A percentile compares a stretch with the other conserved stretches of the same genome.
Evolutionary conservation across 495 filamentous ascomycete species (phyloP).

Genomic region (Neurospora discreta): DNA sequence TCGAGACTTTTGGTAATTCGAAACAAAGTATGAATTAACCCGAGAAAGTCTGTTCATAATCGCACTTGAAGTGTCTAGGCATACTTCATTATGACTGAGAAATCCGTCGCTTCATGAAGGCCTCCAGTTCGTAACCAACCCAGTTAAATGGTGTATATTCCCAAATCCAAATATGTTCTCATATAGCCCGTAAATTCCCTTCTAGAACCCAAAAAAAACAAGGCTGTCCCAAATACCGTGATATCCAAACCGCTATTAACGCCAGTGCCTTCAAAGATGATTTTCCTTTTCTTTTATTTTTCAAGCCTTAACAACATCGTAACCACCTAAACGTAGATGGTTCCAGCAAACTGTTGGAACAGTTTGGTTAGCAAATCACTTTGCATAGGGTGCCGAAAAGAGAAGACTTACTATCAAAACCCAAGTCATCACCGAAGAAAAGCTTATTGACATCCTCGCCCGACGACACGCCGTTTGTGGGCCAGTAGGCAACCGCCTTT

Average conservation of each 20-base stretch:
- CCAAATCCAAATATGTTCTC: background rate
- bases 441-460: slow-evolving; percentile 47
- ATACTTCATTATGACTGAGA: background rate
- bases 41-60: background rate
- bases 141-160: background rate
- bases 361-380: background rate
- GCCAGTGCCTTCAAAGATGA: background rate
- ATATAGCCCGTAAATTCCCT: background rate
- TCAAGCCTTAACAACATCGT: background rate
- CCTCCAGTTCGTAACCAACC: background rate
- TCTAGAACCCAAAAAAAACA: background rate
- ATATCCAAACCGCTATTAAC: background rate
- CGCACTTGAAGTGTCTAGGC: background rate
- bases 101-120: background rate
- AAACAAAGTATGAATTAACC: background rate
- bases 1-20: background rate
- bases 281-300: too few species aligned
- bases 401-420: slow-evolving; percentile 31
- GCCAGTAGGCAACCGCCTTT: slow-evolving; percentile 49
- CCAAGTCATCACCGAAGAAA: slow-evolving; percentile 58
- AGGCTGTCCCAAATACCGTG: background rate
- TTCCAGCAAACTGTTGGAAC: slow-evolving; percentile 35
- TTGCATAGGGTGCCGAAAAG: background rate
- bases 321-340: slow-evolving; percentile 38
- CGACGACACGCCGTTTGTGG: slow-evolving; percentile 34